phyloP scores from a whole-genome alignment of 331 rosid species.

The Saraca asoca region DNA sequence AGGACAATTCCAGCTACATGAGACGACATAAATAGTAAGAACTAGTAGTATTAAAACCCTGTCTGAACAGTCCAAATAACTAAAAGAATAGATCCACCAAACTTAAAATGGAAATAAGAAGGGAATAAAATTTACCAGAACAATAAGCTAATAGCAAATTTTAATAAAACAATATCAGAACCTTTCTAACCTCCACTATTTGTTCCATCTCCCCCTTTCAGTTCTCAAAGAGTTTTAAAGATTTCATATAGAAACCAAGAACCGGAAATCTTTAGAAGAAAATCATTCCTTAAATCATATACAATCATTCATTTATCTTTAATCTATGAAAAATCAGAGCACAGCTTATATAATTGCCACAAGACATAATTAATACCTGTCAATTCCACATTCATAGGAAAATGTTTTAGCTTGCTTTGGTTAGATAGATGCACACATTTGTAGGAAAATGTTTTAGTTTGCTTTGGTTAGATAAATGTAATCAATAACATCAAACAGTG shows the following conservation, averaged over 20 bases:
- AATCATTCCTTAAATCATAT: neutral
- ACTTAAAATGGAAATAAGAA: neutral
- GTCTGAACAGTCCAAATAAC: conserved; percentile 6
- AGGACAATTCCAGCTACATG: conserved; percentile 88
- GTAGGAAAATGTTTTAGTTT: no score
- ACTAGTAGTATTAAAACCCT: conserved; percentile 28
- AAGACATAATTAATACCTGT: no score
- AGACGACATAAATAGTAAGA: conserved; percentile 29
- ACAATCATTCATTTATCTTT: neutral
- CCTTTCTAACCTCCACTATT: neutral
- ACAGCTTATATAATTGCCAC: no score
- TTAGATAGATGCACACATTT: no score
- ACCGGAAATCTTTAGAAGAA: neutral
- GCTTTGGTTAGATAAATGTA: no score
- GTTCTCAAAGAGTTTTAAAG: neutral
- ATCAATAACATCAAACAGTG: no score
- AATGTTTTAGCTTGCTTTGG: no score
- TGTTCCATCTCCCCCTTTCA: neutral
- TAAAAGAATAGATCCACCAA: conserved; percentile 22
- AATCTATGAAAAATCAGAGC: no score
- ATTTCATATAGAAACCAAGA: neutral
- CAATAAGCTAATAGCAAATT: neutral
- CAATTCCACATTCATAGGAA: no score
- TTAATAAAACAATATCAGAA: neutral
- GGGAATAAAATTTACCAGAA: conserved; percentile 1